Evolutionary conservation across 2,329 filamentous ascomycete species (phyloP).

Genomic region (Huntiella omanensis): DNA sequence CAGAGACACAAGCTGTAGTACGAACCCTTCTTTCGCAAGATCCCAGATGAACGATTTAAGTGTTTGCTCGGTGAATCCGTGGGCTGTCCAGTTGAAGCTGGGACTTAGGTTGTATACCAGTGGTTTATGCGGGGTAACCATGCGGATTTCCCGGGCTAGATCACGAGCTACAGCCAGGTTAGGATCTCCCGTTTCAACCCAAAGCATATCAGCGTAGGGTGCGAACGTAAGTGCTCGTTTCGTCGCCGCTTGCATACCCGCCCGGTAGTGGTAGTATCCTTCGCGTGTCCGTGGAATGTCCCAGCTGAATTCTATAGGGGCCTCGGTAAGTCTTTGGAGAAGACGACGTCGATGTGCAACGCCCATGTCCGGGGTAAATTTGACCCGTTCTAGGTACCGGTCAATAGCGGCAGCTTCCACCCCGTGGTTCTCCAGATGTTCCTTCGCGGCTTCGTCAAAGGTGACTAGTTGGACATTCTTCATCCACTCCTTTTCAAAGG

Average conservation of each 20-base stretch:
- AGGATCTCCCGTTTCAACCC: slow-evolving; percentile 91
- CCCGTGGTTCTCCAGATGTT: slow-evolving; percentile 50
- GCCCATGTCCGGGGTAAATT: slow-evolving; percentile 51
- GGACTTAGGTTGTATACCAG: slow-evolving; percentile 93
- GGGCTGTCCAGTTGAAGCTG: slow-evolving; percentile 96
- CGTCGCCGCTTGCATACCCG: slow-evolving; percentile 68
- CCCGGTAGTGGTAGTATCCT: slow-evolving; percentile 79
- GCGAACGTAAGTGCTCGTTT: slow-evolving; percentile 86
- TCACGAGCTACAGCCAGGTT: slow-evolving; percentile 56
- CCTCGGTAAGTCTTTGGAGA: slow-evolving; percentile 46
- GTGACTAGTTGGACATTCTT: slow-evolving; percentile 69
- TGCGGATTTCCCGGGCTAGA: slow-evolving; percentile 61
- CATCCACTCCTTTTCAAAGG: slow-evolving; percentile 74
- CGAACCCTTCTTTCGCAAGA: slow-evolving; percentile 71
- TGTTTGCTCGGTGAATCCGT: slow-evolving; percentile 69
- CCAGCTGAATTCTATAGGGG: slow-evolving; percentile 66
- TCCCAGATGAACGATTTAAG: slow-evolving; percentile 94
- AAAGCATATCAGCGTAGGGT: slow-evolving; percentile 83
- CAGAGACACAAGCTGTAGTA: slow-evolving; percentile 47
- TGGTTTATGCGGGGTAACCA: slow-evolving; percentile 55
- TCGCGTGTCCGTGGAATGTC: slow-evolving; percentile 85
- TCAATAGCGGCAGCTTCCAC: slow-evolving; percentile 45
- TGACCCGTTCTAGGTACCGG: slow-evolving; percentile 44
- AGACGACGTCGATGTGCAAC: slow-evolving; percentile 59
- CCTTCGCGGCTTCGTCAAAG: slow-evolving; percentile 76